These are phyloP conservation scores for Barbarea vulgaris DNA, from an alignment of 345 rosid species.

Conservation along the genomic window DNA sequence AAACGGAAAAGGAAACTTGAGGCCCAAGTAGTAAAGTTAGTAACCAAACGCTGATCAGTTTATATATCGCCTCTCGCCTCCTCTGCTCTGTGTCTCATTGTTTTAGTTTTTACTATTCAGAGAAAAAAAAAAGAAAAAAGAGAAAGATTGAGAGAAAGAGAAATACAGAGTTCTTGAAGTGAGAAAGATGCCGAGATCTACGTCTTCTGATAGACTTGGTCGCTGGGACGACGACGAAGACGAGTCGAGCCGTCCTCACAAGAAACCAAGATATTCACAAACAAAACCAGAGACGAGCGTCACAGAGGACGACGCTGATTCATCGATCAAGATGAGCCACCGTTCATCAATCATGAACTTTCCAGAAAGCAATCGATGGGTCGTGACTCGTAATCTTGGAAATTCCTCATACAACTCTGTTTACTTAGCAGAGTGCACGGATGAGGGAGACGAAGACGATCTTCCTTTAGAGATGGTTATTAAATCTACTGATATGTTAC, in stretches of 20 bases:
- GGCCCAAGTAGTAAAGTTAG: neutral
- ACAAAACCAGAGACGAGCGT: neutral
- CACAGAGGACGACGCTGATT: neutral
- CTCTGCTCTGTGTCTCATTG: neutral
- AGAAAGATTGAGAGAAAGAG: neutral
- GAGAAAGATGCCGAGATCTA: neutral
- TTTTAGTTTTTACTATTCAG: neutral
- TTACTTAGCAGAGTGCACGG: constrained; percentile 3
- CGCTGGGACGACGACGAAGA: neutral
- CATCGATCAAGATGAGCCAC: neutral
- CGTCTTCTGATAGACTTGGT: neutral
- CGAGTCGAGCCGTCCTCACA: neutral
- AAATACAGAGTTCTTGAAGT: neutral
- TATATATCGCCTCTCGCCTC: neutral
- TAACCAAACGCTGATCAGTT: neutral
- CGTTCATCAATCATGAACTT: neutral
- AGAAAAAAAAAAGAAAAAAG: neutral
- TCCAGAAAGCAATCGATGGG: constrained; percentile 10
- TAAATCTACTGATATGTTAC: neutral
- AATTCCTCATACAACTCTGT: constrained; percentile 23
- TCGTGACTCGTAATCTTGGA: constrained; percentile 2
- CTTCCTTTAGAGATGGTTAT: constrained; percentile 26
- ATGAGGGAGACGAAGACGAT: neutral
- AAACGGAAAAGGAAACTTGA: constrained; percentile 17
- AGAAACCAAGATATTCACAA: constrained; percentile 1